These are phyloP conservation scores for Macroventuria anomochaeta DNA, from an alignment of 2,329 filamentous ascomycete genomes.

Conservation along the genomic window DNA sequence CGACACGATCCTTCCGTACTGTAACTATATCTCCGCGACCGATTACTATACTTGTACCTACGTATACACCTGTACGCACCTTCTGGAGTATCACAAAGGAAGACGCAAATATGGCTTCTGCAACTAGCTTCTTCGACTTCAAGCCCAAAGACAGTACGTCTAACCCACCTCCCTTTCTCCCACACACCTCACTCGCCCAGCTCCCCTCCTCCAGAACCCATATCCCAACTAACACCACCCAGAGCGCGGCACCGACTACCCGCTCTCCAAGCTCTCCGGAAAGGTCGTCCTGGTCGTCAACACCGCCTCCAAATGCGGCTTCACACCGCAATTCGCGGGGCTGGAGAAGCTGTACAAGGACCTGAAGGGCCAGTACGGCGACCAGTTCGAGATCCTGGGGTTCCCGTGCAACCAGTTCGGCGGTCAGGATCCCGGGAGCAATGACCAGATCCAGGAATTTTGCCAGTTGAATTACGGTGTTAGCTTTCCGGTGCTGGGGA, in stretches of 20 bases:
- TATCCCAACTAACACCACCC: slow-evolving; percentile 18
- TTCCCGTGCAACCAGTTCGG: slow-evolving; percentile 99
- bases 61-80: neutral
- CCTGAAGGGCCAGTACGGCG: slow-evolving; percentile 70
- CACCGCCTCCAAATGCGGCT: slow-evolving; percentile 98
- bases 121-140: slow-evolving; percentile 81
- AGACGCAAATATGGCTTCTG: slow-evolving; percentile 66
- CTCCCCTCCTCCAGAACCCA: neutral
- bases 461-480: slow-evolving; percentile 96
- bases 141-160: slow-evolving; percentile 79
- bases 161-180: neutral
- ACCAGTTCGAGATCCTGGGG: slow-evolving; percentile 86
- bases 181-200: neutral
- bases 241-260: slow-evolving; percentile 77
- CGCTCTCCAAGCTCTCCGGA: slow-evolving; percentile 76
- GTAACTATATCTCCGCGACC: neutral
- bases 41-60: neutral
- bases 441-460: slow-evolving; percentile 69
- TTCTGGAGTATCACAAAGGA: slow-evolving; percentile 13
- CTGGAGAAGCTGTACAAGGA: slow-evolving; percentile 89
- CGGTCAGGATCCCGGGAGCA: slow-evolving; percentile 80
- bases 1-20: neutral
- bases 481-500: slow-evolving; percentile 86
- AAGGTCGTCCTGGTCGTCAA: slow-evolving; percentile 97
- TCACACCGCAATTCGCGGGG: slow-evolving; percentile 92